These are phyloP conservation scores for Hortiboletus flavorubellus DNA, from an alignment of 768 basidiomycete species.

Conservation along the genomic window DNA sequence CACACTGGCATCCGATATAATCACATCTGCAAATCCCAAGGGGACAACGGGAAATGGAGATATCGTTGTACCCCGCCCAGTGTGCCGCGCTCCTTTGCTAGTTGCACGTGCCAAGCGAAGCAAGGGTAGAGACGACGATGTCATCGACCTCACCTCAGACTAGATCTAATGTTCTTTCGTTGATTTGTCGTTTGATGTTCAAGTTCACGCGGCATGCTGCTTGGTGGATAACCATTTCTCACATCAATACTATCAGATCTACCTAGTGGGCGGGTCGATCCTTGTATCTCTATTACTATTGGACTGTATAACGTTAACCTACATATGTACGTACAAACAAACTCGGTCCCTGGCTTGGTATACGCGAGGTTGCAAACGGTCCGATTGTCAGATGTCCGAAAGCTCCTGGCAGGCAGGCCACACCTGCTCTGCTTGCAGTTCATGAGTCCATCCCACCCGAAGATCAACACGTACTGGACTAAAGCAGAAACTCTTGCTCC, in stretches of 20 bases:
- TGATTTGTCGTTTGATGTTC: not conserved
- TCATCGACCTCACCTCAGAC: constrained; percentile 43
- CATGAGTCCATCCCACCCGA: not conserved
- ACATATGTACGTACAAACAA: not conserved
- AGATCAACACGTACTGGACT: not conserved
- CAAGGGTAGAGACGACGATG: constrained; percentile 17
- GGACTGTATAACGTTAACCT: not conserved
- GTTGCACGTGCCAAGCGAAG: constrained; percentile 18
- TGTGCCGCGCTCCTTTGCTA: constrained; percentile 17
- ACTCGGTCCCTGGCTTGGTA: not conserved
- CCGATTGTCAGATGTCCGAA: not conserved
- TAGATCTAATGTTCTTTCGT: not conserved
- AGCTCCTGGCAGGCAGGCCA: too few species aligned
- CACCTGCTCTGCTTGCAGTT: too few species aligned
- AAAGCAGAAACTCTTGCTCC: too few species aligned
- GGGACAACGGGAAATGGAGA: not conserved
- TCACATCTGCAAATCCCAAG: not conserved
- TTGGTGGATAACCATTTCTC: not conserved
- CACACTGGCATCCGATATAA: not conserved
- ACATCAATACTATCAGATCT: not conserved
- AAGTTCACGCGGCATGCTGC: too few species aligned
- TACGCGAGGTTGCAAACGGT: not conserved
- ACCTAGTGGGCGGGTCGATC: not conserved
- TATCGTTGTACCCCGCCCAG: not conserved
- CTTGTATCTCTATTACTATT: not conserved